Conservation (phyloP, 257 asterid genomes). For the Solanum lycopersicoides region DNA sequence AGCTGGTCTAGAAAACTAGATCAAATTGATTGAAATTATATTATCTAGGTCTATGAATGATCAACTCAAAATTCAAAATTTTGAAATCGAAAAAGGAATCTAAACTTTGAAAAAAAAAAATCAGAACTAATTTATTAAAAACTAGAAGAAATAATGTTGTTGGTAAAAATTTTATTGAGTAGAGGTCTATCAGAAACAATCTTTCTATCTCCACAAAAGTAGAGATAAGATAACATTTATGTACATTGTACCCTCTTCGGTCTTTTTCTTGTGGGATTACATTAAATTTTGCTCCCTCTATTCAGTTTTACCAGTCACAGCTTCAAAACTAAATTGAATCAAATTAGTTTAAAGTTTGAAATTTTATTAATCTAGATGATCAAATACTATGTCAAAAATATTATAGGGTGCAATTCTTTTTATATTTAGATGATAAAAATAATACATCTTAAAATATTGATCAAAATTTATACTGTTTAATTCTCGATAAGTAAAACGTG, state of each 20-base stretch:
- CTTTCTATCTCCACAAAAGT: accelerated
- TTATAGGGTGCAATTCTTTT: too few species aligned
- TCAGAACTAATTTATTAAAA: background rate
- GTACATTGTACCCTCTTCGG: too few species aligned
- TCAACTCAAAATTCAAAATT: background rate
- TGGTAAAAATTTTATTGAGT: background rate
- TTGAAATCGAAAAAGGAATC: background rate
- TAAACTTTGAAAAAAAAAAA: background rate
- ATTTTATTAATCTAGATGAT: background rate
- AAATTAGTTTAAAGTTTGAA: background rate
- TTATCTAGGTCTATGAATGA: background rate
- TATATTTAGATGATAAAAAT: too few species aligned
- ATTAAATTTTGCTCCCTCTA: background rate
- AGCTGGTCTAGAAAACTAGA: background rate
- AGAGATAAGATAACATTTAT: too few species aligned
- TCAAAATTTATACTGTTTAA: background rate
- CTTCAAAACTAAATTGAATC: background rate
- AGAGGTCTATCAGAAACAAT: background rate
- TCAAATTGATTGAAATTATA: background rate
- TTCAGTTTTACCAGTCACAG: too few species aligned
- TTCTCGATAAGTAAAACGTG: background rate
- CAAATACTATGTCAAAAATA: background rate
- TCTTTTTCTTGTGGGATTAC: background rate
- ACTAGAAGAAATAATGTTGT: background rate
- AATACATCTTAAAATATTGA: background rate